Conservation (phyloP, 2,329 filamentous ascomycete genomes). For the Diplodia scrobiculata region DNA sequence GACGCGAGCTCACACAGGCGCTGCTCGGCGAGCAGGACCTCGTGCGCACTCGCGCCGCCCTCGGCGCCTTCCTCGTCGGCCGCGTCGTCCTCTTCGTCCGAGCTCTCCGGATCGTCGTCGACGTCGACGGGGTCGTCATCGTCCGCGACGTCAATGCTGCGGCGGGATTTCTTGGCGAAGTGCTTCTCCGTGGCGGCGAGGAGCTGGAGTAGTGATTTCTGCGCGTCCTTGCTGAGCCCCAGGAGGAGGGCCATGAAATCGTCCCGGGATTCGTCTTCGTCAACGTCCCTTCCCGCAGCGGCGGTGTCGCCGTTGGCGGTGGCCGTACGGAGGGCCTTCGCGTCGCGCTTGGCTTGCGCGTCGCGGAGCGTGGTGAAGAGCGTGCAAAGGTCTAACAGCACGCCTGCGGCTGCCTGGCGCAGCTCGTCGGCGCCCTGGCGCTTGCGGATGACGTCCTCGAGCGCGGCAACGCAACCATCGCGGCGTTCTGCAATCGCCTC, state of each 20-base stretch:
- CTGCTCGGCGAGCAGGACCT: slow-evolving; percentile 72
- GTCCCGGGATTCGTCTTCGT: slow-evolving; percentile 51
- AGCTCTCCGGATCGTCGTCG: slow-evolving; percentile 64
- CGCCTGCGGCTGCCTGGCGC: slow-evolving; percentile 72
- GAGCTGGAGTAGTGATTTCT: slow-evolving; percentile 70
- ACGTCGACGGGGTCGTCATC: slow-evolving; percentile 73
- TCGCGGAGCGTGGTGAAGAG: slow-evolving; percentile 71
- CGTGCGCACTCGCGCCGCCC: slow-evolving; percentile 59
- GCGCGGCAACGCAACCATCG: slow-evolving; percentile 54
- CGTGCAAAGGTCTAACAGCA: slow-evolving; percentile 78
- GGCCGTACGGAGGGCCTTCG: slow-evolving; percentile 11
- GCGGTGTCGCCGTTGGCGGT: slow-evolving; percentile 34
- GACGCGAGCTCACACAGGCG: slow-evolving; percentile 81
- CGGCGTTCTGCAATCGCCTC: slow-evolving; percentile 58
- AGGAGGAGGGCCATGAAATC: slow-evolving; percentile 66
- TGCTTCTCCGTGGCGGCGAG: slow-evolving; percentile 75
- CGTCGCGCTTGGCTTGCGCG: slow-evolving; percentile 39
- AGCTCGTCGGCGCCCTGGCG: slow-evolving; percentile 73
- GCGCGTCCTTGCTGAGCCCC: slow-evolving; percentile 65
- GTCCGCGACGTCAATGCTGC: slow-evolving; percentile 43
- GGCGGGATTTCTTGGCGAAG: slow-evolving; percentile 48
- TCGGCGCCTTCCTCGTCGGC: slow-evolving; percentile 44
- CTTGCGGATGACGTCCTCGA: slow-evolving; percentile 54
- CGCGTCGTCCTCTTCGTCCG: slow-evolving; percentile 54
- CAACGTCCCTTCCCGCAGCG: slow-evolving; percentile 25